Evolutionary conservation across 1,284 basidiomycete species (phyloP).

Genomic region (Naganishia liquefaciens): DNA sequence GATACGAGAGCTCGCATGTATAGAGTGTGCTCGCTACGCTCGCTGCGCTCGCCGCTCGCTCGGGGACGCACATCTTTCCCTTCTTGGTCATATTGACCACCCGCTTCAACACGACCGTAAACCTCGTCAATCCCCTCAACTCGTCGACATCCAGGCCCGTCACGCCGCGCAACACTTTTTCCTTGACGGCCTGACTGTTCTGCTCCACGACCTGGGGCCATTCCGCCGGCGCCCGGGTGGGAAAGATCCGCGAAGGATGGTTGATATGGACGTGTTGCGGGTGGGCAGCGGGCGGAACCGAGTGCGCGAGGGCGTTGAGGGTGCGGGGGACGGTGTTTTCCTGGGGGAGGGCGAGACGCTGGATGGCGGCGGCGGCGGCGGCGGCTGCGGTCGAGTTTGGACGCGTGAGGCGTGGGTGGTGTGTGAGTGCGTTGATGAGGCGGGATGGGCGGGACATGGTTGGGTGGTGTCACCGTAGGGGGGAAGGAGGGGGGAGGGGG

Average conservation of each 20-base stretch:
- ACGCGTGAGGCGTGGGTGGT: slow-evolving; percentile 1
- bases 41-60: neutral
- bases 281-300: neutral
- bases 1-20: no score
- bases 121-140: slow-evolving; percentile 43
- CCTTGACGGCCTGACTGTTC: slow-evolving; percentile 37
- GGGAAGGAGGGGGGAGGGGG: neutral
- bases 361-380: slow-evolving; percentile 9
- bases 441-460: slow-evolving; percentile 14
- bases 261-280: slow-evolving; percentile 30
- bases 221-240: neutral
- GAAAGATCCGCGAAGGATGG: slow-evolving; percentile 18
- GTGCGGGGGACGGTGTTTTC: slow-evolving; percentile 8
- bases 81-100: slow-evolving; percentile 54
- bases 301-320: neutral
- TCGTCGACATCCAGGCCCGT: slow-evolving; percentile 42
- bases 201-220: slow-evolving; percentile 13
- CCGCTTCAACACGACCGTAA: slow-evolving; percentile 43
- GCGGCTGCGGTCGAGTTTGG: slow-evolving; percentile 2
- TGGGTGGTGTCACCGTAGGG: no score
- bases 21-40: no score
- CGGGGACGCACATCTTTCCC: slow-evolving; percentile 51
- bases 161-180: slow-evolving; percentile 38
- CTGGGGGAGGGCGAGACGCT: slow-evolving; percentile 3
- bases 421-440: neutral